Evolutionary conservation across 129 eudicot species (phyloP).

Genomic region (Flaveria ramosissima): DNA sequence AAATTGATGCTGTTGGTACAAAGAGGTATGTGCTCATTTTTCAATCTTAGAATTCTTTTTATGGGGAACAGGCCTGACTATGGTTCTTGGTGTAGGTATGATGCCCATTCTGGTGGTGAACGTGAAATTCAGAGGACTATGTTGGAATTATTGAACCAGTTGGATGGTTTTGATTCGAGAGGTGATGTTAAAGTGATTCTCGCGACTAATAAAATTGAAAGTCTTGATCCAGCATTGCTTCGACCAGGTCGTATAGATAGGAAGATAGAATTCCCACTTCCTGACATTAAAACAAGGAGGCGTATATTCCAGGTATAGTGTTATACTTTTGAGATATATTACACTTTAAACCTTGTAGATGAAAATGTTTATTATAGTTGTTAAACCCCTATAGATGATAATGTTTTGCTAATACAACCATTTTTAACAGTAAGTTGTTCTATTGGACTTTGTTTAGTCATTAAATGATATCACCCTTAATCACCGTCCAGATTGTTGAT

Average conservation of each 20-base stretch:
- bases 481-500: too few species aligned
- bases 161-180: slow-evolving; percentile 77
- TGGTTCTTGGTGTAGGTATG: neutral
- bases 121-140: slow-evolving; percentile 58
- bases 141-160: slow-evolving; percentile 76
- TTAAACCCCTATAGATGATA: too few species aligned
- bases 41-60: neutral
- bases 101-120: slow-evolving; percentile 4
- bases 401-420: too few species aligned
- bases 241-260: slow-evolving; percentile 71
- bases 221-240: slow-evolving; percentile 81
- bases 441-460: too few species aligned
- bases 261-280: slow-evolving; percentile 8
- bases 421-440: too few species aligned
- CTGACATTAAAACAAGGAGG: slow-evolving; percentile 6
- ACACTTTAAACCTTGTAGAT: too few species aligned
- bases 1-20: neutral
- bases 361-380: too few species aligned
- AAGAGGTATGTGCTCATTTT: neutral
- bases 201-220: slow-evolving; percentile 41
- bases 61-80: neutral
- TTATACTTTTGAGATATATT: neutral
- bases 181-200: slow-evolving; percentile 68
- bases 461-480: too few species aligned
- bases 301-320: neutral